Evolutionary conservation across 2,329 filamentous ascomycete species (phyloP).

Genomic region (Trichoderma sp.): DNA sequence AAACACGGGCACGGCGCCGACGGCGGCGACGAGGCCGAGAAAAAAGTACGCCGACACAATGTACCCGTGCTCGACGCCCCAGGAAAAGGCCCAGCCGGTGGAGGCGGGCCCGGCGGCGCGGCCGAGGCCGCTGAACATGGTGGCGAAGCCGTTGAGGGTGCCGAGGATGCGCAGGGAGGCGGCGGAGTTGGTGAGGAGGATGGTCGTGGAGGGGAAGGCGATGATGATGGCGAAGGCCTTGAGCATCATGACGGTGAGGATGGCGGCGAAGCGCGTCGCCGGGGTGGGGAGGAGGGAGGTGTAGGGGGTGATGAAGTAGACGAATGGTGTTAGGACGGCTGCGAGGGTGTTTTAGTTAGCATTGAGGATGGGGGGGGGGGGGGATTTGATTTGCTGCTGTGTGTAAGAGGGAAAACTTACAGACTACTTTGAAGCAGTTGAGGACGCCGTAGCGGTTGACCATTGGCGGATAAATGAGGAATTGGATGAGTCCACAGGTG

Average conservation of each 20-base stretch:
- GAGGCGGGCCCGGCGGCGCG: constrained; percentile 77
- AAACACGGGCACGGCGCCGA: constrained; percentile 73
- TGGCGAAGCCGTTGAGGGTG: constrained; percentile 89
- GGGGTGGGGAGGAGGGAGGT: constrained; percentile 62
- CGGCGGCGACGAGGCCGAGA: constrained; percentile 62
- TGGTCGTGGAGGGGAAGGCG: constrained; percentile 86
- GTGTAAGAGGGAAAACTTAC: constrained; percentile 38
- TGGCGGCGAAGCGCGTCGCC: constrained; percentile 56
- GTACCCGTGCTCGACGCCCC: constrained; percentile 74
- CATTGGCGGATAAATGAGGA: constrained; percentile 78
- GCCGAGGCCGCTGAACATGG: constrained; percentile 77
- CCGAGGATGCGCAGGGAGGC: constrained; percentile 73
- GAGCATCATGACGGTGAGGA: constrained; percentile 69
- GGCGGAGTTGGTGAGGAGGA: constrained; percentile 87
- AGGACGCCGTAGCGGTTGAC: constrained; percentile 75
- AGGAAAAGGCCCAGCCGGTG: constrained; percentile 71
- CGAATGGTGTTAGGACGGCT: constrained; percentile 68
- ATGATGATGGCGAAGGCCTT: constrained; percentile 80
- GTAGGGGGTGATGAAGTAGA: constrained; percentile 83
- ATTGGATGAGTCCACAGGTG: constrained; percentile 78
- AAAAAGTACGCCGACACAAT: constrained; percentile 81
- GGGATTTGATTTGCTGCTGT: background rate
- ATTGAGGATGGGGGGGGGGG: background rate
- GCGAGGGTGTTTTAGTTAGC: background rate
- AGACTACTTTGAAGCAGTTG: constrained; percentile 68